Evolutionary conservation across 2,329 filamentous ascomycete genomes (phyloP).

Genomic region (Fusarium sp.): DNA sequence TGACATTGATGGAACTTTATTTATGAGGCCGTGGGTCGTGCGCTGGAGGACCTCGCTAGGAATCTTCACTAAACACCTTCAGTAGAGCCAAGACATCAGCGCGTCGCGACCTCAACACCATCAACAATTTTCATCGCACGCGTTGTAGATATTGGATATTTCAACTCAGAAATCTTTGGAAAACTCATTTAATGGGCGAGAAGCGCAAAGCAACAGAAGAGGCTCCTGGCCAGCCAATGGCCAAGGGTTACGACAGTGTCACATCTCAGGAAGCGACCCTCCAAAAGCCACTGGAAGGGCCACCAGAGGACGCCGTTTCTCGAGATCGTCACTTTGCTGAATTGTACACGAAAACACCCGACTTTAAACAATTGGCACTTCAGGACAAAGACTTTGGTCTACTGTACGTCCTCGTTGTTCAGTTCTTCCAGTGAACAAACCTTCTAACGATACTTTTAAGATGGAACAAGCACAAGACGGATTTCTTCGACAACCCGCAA

Average conservation of each 20-base stretch:
- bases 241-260: background rate
- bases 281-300: background rate
- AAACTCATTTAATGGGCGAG: conserved; percentile 25
- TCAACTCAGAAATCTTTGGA: background rate
- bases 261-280: background rate
- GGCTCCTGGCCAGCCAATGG: background rate
- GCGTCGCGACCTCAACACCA: conserved; percentile 4
- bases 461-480: conserved; percentile 37
- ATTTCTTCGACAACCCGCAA: conserved; percentile 80
- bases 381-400: conserved; percentile 57
- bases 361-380: conserved; percentile 58
- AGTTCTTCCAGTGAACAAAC: background rate
- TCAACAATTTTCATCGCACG: background rate
- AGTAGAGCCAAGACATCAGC: background rate
- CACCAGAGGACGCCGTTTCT: conserved; percentile 13
- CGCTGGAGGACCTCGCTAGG: background rate
- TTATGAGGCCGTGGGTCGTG: conserved; percentile 7
- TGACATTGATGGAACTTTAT: background rate
- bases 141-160: background rate
- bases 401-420: conserved; percentile 48
- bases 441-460: conserved; percentile 14
- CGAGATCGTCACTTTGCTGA: conserved; percentile 51
- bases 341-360: conserved; percentile 55
- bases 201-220: conserved; percentile 39
- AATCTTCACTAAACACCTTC: conserved; percentile 3